phyloP scores from a whole-genome alignment of 305 asterid species.

The Fraxinus platypoda region DNA sequence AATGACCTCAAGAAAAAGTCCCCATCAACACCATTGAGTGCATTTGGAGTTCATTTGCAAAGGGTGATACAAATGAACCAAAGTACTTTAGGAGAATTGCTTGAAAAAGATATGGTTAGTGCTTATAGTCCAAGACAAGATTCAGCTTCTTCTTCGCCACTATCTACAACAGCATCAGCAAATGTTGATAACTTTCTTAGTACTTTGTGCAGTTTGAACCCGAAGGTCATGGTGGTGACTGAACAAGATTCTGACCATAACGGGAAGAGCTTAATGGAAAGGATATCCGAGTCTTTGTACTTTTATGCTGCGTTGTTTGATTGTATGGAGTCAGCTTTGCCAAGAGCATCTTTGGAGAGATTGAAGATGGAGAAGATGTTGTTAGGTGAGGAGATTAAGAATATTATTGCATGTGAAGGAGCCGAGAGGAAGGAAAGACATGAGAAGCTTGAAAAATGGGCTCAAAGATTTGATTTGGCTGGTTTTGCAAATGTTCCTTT shows the following conservation, averaged over 20 bases:
- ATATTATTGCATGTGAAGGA: constrained; percentile 85
- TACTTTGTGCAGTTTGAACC: constrained; percentile 66
- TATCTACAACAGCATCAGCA: constrained; percentile 30
- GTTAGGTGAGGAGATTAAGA: constrained; percentile 89
- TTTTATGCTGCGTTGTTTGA: constrained; percentile 83
- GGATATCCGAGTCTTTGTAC: constrained; percentile 67
- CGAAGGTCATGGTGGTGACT: constrained; percentile 75
- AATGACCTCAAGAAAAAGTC: constrained; percentile 40
- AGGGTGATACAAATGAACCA: constrained; percentile 42
- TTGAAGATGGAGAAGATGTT: constrained; percentile 75
- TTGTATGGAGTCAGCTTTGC: constrained; percentile 72
- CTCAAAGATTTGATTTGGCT: constrained; percentile 53
- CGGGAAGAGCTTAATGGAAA: constrained; percentile 65
- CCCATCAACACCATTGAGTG: constrained; percentile 36
- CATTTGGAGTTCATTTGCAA: constrained; percentile 42
- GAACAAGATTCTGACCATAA: constrained; percentile 90
- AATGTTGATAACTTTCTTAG: constrained; percentile 54
- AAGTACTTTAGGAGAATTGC: constrained; percentile 53
- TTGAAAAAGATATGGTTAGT: constrained; percentile 52
- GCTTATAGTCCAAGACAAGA: constrained; percentile 59
- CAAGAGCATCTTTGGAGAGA: constrained; percentile 70
- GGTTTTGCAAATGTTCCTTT: constrained; percentile 65
- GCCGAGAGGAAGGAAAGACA: constrained; percentile 71
- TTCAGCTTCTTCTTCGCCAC: constrained; percentile 60
- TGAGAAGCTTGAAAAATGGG: constrained; percentile 84